Conservation (phyloP, 2,329 filamentous ascomycete genomes). For the Colletotrichum chrysophilum region DNA sequence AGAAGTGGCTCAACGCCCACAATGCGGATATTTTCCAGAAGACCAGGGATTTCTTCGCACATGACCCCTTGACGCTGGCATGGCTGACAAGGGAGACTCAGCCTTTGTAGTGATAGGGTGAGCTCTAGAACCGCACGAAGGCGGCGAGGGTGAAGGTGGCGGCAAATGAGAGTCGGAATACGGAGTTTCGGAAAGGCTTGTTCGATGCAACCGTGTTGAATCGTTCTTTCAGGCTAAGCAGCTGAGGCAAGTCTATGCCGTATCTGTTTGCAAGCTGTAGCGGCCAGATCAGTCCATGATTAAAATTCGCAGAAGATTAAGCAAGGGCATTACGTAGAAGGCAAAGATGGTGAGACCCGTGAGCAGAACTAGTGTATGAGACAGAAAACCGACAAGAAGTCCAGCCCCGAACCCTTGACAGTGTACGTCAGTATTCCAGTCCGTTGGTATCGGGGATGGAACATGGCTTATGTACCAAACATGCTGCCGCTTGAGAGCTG, state of each 20-base stretch:
- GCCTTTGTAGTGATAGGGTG: slow-evolving; percentile 45
- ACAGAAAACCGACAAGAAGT: slow-evolving; percentile 72
- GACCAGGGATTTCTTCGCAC: slow-evolving; percentile 77
- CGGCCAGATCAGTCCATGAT: background rate
- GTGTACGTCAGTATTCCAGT: background rate
- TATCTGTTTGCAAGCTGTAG: slow-evolving; percentile 36
- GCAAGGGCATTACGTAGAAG: slow-evolving; percentile 56
- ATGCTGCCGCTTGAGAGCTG: slow-evolving; percentile 18
- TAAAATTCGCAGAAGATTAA: background rate
- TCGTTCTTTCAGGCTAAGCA: slow-evolving; percentile 34
- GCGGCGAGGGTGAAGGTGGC: slow-evolving; percentile 72
- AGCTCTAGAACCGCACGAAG: slow-evolving; percentile 49
- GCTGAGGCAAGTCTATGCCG: slow-evolving; percentile 35
- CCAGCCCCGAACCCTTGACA: slow-evolving; percentile 66
- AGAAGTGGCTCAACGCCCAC: slow-evolving; percentile 86
- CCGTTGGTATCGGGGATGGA: background rate
- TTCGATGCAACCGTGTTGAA: slow-evolving; percentile 26
- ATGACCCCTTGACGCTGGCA: slow-evolving; percentile 71
- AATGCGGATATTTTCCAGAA: slow-evolving; percentile 82
- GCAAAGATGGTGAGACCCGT: slow-evolving; percentile 68
- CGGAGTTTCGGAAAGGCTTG: slow-evolving; percentile 8
- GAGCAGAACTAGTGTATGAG: slow-evolving; percentile 70
- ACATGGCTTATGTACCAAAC: background rate
- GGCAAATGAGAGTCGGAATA: slow-evolving; percentile 60
- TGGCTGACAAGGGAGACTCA: slow-evolving; percentile 92